A percentile compares a stretch with the other conserved stretches of the same genome.
phyloP scores from a whole-genome alignment of 2,329 filamentous ascomycete genomes.

The Talaromyces rugulosus region DNA sequence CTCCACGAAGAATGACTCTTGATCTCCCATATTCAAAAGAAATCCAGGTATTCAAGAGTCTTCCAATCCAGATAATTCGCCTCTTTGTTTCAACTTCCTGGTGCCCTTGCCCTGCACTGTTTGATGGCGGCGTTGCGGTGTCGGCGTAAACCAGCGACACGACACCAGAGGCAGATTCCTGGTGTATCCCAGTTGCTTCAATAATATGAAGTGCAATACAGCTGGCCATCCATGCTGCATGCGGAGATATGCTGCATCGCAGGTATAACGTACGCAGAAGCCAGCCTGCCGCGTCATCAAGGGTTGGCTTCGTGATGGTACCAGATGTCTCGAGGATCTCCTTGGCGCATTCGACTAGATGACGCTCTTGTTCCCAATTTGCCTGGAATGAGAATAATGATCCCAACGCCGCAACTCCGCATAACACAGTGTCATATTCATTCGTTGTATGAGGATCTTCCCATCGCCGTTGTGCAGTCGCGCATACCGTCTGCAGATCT shows the following conservation, averaged over 20 bases:
- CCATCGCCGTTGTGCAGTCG: constrained; percentile 20
- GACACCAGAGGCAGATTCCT: constrained; percentile 8
- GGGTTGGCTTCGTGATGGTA: neutral
- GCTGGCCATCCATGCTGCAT: constrained; percentile 45
- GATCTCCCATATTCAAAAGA: constrained; percentile 18
- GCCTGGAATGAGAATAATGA: constrained; percentile 46
- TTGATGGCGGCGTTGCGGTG: constrained; percentile 4
- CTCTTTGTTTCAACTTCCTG: constrained; percentile 1
- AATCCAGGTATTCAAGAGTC: constrained; percentile 18
- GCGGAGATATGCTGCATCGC: constrained; percentile 2
- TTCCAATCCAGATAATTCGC: constrained; percentile 18
- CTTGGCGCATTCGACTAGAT: constrained; percentile 45
- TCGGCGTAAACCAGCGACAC: constrained; percentile 13
- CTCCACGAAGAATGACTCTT: constrained; percentile 12
- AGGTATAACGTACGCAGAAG: constrained; percentile 8
- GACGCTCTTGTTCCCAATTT: constrained; percentile 40
- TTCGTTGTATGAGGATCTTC: constrained; percentile 19
- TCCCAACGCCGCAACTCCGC: constrained; percentile 51
- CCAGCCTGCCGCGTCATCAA: constrained; percentile 8
- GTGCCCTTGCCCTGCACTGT: neutral
- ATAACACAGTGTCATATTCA: constrained; percentile 45
- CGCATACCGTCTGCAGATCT: constrained; percentile 18
- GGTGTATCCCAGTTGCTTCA: constrained; percentile 12
- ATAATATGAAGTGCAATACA: constrained; percentile 46
- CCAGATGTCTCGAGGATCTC: constrained; percentile 36